Conservation (phyloP, 2,329 filamentous ascomycete genomes). For the Cercospora sp. region DNA sequence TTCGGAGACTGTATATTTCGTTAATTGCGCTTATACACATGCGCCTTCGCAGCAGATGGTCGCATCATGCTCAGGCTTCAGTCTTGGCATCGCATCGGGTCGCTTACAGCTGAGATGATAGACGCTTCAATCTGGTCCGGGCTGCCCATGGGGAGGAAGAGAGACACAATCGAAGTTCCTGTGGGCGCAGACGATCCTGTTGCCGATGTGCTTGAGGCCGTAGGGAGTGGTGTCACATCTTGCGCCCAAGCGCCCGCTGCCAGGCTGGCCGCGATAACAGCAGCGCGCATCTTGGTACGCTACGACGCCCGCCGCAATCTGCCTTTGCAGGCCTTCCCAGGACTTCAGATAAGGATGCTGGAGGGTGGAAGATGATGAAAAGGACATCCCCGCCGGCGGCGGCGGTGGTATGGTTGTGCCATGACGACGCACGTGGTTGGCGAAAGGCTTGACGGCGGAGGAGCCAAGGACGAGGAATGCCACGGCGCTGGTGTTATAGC, state of each 20-base stretch:
- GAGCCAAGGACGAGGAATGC: neutral
- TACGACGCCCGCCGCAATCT: neutral
- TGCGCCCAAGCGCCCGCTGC: constrained; percentile 14
- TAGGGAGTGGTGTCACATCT: constrained; percentile 7
- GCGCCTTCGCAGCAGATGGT: neutral
- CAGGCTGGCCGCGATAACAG: constrained; percentile 6
- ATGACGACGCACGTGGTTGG: constrained; percentile 19
- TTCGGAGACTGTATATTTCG: constrained; percentile 22
- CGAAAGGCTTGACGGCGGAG: constrained; percentile 8
- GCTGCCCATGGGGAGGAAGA: constrained; percentile 25
- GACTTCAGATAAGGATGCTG: neutral
- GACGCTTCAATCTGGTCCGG: constrained; percentile 26
- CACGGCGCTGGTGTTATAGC: neutral
- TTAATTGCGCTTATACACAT: neutral
- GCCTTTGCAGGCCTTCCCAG: neutral
- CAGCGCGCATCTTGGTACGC: constrained; percentile 2
- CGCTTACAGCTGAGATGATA: constrained; percentile 26
- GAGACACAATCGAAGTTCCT: constrained; percentile 18
- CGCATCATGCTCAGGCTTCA: neutral
- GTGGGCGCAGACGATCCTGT: neutral
- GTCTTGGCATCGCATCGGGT: neutral
- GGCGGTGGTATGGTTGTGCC: neutral
- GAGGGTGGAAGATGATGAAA: neutral
- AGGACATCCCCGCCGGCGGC: neutral
- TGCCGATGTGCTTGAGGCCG: constrained; percentile 7